Percentiles rank a stretch among this genome's conserved stretches.
Conservation (phyloP, 176 grass and related monocot species). For the Pontederia crassipes region DNA sequence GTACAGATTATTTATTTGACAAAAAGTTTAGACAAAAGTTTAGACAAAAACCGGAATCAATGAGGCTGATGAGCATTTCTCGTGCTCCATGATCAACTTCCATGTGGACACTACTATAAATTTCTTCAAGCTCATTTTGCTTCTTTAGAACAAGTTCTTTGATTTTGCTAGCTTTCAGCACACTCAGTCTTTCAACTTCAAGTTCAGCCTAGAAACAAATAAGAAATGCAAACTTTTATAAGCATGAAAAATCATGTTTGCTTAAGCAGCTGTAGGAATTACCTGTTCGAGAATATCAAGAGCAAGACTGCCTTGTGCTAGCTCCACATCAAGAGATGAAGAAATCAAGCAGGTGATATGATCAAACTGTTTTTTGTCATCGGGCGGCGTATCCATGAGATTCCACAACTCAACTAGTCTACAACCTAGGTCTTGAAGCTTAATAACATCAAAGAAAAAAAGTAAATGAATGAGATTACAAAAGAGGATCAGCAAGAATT, state of each 20-base stretch:
- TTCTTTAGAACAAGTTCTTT: constrained; percentile 91
- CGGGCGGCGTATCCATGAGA: constrained; percentile 57
- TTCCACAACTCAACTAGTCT: constrained; percentile 81
- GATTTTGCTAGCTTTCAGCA: constrained; percentile 76
- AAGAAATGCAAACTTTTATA: constrained; percentile 12
- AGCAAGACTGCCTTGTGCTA: constrained; percentile 48
- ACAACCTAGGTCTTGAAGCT: constrained; percentile 71
- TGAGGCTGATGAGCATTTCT: constrained; percentile 39
- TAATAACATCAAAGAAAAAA: constrained; percentile 20
- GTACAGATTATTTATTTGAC: too few relatives aligned
- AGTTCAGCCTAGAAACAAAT: constrained; percentile 38
- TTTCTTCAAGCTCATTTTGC: constrained; percentile 66
- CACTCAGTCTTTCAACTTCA: constrained; percentile 60
- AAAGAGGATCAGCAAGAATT: not conserved
- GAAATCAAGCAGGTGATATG: constrained; percentile 72
- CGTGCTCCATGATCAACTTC: constrained; percentile 40
- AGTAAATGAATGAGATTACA: not conserved
- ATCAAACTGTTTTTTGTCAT: constrained; percentile 55
- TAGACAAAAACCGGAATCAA: constrained; percentile 62
- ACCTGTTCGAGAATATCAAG: constrained; percentile 66
- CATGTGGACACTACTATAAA: constrained; percentile 64
- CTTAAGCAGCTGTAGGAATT: constrained; percentile 1
- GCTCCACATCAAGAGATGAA: constrained; percentile 32
- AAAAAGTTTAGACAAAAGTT: constrained; percentile 5
- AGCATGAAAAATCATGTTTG: not conserved